phyloP scores from a whole-genome alignment of 768 basidiomycete species.

The Mycena olivaceomarginata region DNA sequence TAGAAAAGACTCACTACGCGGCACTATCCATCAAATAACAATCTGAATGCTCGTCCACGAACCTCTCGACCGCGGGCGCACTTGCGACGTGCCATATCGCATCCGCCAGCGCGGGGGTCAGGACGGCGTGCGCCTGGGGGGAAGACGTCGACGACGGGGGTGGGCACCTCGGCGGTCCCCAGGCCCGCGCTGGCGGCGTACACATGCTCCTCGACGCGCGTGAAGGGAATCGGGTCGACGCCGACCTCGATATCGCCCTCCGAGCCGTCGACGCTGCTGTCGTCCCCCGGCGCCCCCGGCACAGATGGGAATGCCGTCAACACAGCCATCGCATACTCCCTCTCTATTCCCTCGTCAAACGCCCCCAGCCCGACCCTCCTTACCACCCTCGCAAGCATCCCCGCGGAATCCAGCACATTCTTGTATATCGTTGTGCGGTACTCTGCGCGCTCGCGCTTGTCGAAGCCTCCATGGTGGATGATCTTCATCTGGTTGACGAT shows the following conservation, averaged over 20 bases:
- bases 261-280: background rate
- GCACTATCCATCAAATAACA: slow-evolving; percentile 86
- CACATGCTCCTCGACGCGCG: background rate
- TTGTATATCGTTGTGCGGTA: slow-evolving; percentile 64
- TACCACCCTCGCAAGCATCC: slow-evolving; percentile 81
- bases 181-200: background rate
- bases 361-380: slow-evolving; percentile 80
- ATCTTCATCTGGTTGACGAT: slow-evolving; percentile 80
- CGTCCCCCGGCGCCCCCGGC: background rate
- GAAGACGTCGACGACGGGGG: slow-evolving; percentile 44
- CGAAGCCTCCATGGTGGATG: slow-evolving; percentile 86
- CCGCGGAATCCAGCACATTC: slow-evolving; percentile 75
- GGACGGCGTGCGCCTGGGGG: slow-evolving; percentile 63
- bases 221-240: slow-evolving; percentile 37
- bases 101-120: slow-evolving; percentile 66
- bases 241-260: slow-evolving; percentile 18
- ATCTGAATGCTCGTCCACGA: slow-evolving; percentile 62
- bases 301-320: slow-evolving; percentile 31
- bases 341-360: slow-evolving; percentile 55
- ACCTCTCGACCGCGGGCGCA: slow-evolving; percentile 61
- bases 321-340: slow-evolving; percentile 13
- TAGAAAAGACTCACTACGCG: slow-evolving; percentile 25
- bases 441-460: slow-evolving; percentile 74
- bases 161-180: too few relatives aligned
- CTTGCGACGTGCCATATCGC: slow-evolving; percentile 69